These are phyloP conservation scores for Hansenula lynferdii DNA, from an alignment of 1,139 yeast genomes.

Conservation along the genomic window DNA sequence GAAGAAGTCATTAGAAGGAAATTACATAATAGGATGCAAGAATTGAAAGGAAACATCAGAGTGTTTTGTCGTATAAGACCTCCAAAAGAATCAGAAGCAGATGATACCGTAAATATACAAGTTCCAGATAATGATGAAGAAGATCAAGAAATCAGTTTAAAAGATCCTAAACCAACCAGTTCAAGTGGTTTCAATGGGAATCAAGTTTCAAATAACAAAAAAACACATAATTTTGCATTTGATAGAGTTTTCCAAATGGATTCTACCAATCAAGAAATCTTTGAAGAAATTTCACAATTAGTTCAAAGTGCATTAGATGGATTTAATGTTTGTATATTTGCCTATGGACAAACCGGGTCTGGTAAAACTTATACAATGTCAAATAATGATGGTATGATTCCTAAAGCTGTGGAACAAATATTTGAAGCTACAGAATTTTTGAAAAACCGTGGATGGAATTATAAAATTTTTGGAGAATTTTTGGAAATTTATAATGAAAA, in stretches of 20 bases:
- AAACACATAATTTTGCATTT: slow-evolving; percentile 49
- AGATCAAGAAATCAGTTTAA: slow-evolving; percentile 40
- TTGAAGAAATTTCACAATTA: slow-evolving; percentile 80
- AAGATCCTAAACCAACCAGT: slow-evolving; percentile 20
- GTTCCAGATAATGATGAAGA: slow-evolving; percentile 52
- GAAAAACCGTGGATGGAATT: slow-evolving; percentile 58
- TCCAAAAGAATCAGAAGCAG: slow-evolving; percentile 22
- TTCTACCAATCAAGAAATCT: slow-evolving; percentile 56
- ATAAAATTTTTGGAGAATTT: slow-evolving; percentile 67
- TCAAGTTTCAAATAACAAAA: slow-evolving; percentile 2
- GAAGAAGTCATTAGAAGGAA: slow-evolving; percentile 58
- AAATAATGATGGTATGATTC: slow-evolving; percentile 73
- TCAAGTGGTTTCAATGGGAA: slow-evolving; percentile 3
- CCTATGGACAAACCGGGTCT: slow-evolving; percentile 97
- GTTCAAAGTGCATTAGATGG: slow-evolving; percentile 92
- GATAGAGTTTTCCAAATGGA: slow-evolving; percentile 69
- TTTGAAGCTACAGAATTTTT: slow-evolving; percentile 53
- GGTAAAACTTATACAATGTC: slow-evolving; percentile 96
- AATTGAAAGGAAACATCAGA: slow-evolving; percentile 85
- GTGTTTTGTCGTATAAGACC: slow-evolving; percentile 90
- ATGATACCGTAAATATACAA: slow-evolving; percentile 32
- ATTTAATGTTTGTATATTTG: slow-evolving; percentile 86
- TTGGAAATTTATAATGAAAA: slow-evolving; percentile 87
- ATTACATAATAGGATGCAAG: slow-evolving; percentile 75
- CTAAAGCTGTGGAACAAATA: slow-evolving; percentile 69